Evolutionary conservation across 1,284 basidiomycete species (phyloP).

Genomic region (Rhodotorula sp.): DNA sequence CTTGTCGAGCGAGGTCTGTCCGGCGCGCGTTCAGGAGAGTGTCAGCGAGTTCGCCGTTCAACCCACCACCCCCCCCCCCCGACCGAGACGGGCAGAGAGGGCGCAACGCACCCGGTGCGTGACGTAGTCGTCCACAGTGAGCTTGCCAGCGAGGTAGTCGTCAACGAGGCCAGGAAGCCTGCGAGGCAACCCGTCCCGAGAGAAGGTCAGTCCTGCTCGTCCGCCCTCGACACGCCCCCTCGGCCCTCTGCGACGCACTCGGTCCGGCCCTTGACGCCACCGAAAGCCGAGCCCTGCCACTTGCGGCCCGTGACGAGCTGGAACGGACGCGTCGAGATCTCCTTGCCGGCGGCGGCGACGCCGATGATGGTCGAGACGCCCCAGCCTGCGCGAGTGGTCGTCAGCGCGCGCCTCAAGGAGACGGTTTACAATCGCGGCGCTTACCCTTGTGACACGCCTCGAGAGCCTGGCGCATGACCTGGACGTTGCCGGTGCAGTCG

Average conservation of each 20-base stretch:
- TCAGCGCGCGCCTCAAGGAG: background rate
- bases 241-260: slow-evolving; percentile 56
- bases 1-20: slow-evolving; percentile 43
- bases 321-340: slow-evolving; percentile 92
- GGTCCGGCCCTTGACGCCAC: slow-evolving; percentile 95
- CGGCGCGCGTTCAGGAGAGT: no score
- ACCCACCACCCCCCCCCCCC: no score
- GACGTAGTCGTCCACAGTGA: slow-evolving; percentile 51
- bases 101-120: slow-evolving; percentile 47
- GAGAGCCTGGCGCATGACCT: slow-evolving; percentile 92
- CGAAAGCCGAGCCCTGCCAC: slow-evolving; percentile 95
- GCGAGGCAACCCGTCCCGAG: background rate
- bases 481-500: slow-evolving; percentile 91
- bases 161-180: slow-evolving; percentile 44
- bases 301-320: slow-evolving; percentile 83
- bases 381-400: slow-evolving; percentile 63
- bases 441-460: slow-evolving; percentile 88
- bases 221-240: no score
- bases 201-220: background rate
- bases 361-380: slow-evolving; percentile 91
- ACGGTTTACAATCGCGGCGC: no score
- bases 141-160: slow-evolving; percentile 44
- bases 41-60: no score
- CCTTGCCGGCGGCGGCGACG: slow-evolving; percentile 70
- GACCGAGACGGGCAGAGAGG: no score